phyloP scores from a whole-genome alignment of 2,329 filamentous ascomycete genomes.

The Gaeumannomyces sp. region DNA sequence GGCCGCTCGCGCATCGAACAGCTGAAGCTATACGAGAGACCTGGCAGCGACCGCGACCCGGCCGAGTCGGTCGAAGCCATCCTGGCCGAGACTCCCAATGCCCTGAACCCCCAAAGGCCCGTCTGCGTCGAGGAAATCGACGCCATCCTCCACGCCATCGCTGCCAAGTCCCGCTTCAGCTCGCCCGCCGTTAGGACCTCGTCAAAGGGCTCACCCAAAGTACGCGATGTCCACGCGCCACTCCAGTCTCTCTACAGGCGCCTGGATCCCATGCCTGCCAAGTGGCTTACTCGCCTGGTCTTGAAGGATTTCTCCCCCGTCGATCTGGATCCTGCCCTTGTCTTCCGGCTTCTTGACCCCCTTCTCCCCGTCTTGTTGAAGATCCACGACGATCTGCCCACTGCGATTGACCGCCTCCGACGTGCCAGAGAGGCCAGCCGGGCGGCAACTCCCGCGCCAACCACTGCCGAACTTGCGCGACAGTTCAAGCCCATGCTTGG shows the following conservation, averaged over 20 bases:
- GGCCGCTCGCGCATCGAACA: slow-evolving; percentile 54
- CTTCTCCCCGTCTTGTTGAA: slow-evolving; percentile 63
- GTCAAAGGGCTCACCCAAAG: slow-evolving; percentile 8
- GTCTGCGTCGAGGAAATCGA: slow-evolving; percentile 72
- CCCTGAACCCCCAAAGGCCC: slow-evolving; percentile 24
- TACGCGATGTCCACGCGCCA: slow-evolving; percentile 27
- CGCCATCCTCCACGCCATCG: slow-evolving; percentile 55
- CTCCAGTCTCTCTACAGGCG: slow-evolving; percentile 53
- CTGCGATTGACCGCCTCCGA: not conserved
- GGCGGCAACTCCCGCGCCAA: slow-evolving; percentile 4
- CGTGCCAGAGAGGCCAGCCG: not conserved
- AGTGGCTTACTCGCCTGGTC: slow-evolving; percentile 80
- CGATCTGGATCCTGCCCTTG: slow-evolving; percentile 46
- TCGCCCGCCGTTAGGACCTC: slow-evolving; percentile 50
- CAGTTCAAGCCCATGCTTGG: slow-evolving; percentile 49
- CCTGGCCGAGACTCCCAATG: slow-evolving; percentile 51
- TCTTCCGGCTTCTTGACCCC: slow-evolving; percentile 60
- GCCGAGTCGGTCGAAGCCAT: slow-evolving; percentile 64
- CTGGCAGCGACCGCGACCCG: slow-evolving; percentile 57
- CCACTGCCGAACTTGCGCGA: slow-evolving; percentile 19
- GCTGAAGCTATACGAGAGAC: slow-evolving; percentile 55
- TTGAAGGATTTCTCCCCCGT: slow-evolving; percentile 71
- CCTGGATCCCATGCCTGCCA: slow-evolving; percentile 63
- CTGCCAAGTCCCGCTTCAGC: slow-evolving; percentile 65
- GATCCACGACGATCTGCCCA: slow-evolving; percentile 59